Percentiles rank a stretch among this genome's conserved stretches.
Evolutionary conservation across 2,329 filamentous ascomycete genomes (phyloP).

Genomic region (Fusarium buxicola): DNA sequence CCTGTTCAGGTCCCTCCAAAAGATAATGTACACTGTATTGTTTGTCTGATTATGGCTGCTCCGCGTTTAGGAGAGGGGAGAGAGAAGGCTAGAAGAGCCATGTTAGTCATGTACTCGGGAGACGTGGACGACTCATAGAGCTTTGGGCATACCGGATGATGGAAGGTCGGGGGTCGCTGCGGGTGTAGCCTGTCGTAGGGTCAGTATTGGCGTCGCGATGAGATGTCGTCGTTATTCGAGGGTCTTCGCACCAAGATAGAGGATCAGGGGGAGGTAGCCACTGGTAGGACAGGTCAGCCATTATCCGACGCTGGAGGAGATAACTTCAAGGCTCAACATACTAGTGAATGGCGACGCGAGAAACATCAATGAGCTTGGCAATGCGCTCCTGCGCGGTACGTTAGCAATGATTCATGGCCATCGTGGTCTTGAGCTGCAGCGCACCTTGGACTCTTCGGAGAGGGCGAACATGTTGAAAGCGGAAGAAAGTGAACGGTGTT

Average conservation of each 20-base stretch:
- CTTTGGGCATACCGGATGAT: conserved; percentile 63
- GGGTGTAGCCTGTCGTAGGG: conserved; percentile 79
- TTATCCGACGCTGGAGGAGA: not conserved
- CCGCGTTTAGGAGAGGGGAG: conserved; percentile 68
- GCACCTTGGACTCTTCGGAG: conserved; percentile 97
- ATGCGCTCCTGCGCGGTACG: conserved; percentile 83
- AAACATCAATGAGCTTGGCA: conserved; percentile 94
- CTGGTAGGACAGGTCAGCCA: conserved; percentile 62
- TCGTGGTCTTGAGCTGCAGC: conserved; percentile 18
- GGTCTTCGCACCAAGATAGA: conserved; percentile 83
- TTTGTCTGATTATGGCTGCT: conserved; percentile 20
- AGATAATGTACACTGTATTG: conserved; percentile 44
- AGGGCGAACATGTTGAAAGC: conserved; percentile 69
- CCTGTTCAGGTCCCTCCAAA: conserved; percentile 17
- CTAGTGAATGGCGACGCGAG: conserved; percentile 96
- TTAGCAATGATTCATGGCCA: conserved; percentile 26
- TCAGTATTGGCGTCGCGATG: conserved; percentile 43
- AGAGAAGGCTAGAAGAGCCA: conserved; percentile 64
- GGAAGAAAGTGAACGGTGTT: not conserved
- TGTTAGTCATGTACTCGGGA: conserved; percentile 38
- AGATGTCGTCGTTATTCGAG: conserved; percentile 37
- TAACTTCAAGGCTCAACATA: conserved; percentile 58
- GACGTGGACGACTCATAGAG: not conserved
- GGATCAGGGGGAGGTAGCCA: conserved; percentile 95
- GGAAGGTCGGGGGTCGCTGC: conserved; percentile 90